Percentiles rank a stretch among this genome's conserved stretches.
phyloP scores from a whole-genome alignment of 2,329 filamentous ascomycete genomes.

The Teratosphaeria destructans region DNA sequence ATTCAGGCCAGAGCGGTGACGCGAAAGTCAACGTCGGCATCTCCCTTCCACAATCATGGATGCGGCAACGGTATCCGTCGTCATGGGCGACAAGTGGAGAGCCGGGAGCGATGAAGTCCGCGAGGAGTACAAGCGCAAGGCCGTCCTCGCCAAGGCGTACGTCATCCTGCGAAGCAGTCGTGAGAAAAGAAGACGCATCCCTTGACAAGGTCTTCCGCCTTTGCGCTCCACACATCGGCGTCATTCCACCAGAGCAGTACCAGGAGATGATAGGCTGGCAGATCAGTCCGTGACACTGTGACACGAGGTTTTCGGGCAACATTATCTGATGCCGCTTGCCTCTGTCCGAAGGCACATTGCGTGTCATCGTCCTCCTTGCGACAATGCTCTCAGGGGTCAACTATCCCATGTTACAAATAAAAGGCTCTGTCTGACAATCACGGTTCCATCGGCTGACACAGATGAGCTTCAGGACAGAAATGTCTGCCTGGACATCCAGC shows the following conservation, averaged over 20 bases:
- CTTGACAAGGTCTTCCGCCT: conserved; percentile 39
- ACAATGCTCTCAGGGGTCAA: background rate
- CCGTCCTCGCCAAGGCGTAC: conserved; percentile 35
- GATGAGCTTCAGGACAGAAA: too few species aligned
- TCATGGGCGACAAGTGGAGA: background rate
- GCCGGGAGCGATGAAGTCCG: background rate
- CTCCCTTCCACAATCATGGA: background rate
- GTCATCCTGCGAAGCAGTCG: conserved; percentile 40
- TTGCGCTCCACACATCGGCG: conserved; percentile 37
- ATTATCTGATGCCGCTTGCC: background rate
- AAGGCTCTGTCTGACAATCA: background rate
- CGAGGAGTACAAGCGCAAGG: background rate
- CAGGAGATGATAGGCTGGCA: conserved; percentile 39
- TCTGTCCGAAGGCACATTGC: background rate
- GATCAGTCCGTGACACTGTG: conserved; percentile 15
- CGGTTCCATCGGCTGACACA: background rate
- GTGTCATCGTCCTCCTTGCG: background rate
- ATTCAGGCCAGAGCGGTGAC: background rate
- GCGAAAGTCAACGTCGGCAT: background rate
- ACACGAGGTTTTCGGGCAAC: background rate
- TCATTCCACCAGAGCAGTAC: conserved; percentile 38
- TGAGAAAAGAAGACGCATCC: conserved; percentile 37
- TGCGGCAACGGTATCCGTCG: background rate
- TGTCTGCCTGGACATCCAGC: too few species aligned
- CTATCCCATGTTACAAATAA: background rate